These are phyloP conservation scores for Ganoderma sinense DNA, from an alignment of 1,284 basidiomycete species.

Conservation along the genomic window DNA sequence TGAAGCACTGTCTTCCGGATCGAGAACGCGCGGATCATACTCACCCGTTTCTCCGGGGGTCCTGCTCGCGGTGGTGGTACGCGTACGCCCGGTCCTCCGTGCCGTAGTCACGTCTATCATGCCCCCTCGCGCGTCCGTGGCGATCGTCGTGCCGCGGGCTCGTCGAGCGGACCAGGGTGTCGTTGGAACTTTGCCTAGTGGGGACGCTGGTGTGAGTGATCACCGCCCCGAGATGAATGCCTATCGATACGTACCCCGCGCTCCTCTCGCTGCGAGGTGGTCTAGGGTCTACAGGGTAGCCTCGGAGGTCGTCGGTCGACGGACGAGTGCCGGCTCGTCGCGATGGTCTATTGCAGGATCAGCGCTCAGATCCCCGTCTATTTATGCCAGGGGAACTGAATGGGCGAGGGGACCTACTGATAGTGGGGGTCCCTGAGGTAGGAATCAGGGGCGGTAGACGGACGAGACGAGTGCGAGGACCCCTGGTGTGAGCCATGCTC, in stretches of 20 bases:
- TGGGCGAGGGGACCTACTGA: conserved; percentile 20
- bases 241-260: conserved; percentile 19
- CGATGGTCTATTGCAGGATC: conserved; percentile 22
- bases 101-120: conserved; percentile 22
- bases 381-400: neutral
- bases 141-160: conserved; percentile 25
- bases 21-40: conserved; percentile 14
- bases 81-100: conserved; percentile 15
- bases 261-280: conserved; percentile 21
- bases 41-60: conserved; percentile 22
- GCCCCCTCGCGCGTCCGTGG: conserved; percentile 22
- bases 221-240: neutral
- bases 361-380: conserved; percentile 15
- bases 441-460: conserved; percentile 13
- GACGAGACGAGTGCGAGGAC: conserved; percentile 16
- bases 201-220: conserved; percentile 9
- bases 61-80: conserved; percentile 21
- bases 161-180: conserved; percentile 25
- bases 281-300: conserved; percentile 19
- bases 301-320: conserved; percentile 17
- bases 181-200: conserved; percentile 27
- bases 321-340: conserved; percentile 26
- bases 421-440: conserved; percentile 30
- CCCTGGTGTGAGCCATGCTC: conserved; percentile 11
- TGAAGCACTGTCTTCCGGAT: conserved; percentile 9